These are phyloP conservation scores for Scutellaria barbata DNA, from an alignment of 257 asterid genomes.

Conservation along the genomic window DNA sequence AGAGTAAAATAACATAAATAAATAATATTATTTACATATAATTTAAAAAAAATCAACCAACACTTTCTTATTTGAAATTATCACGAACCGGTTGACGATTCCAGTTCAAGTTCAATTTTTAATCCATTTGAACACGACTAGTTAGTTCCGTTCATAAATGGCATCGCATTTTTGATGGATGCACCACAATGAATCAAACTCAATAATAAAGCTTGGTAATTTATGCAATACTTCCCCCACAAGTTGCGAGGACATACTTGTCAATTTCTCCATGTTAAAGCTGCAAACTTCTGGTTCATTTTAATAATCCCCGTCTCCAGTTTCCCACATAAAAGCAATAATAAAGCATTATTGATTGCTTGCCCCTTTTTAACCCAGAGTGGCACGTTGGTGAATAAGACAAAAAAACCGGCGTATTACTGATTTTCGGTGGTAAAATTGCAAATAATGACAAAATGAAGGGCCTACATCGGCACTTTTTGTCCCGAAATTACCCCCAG, in stretches of 20 bases:
- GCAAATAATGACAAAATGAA: constrained; percentile 31
- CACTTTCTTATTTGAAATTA: too few relatives aligned
- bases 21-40: too few relatives aligned
- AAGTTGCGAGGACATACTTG: background rate
- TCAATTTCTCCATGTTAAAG: background rate
- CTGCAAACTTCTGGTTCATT: constrained; percentile 10
- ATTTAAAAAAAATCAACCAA: too few relatives aligned
- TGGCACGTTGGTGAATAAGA: constrained; percentile 36
- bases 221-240: background rate
- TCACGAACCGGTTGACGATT: too few relatives aligned
- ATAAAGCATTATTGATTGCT: background rate
- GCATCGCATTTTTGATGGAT: too few relatives aligned
- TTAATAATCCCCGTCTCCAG: background rate
- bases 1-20: too few relatives aligned
- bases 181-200: too few relatives aligned
- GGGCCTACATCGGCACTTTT: constrained; percentile 17
- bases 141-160: background rate
- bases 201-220: too few relatives aligned
- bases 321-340: background rate
- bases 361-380: background rate
- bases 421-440: background rate
- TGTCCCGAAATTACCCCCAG: constrained; percentile 30
- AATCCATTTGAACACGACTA: too few relatives aligned
- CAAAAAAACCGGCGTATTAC: background rate
- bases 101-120: too few relatives aligned